Evolutionary conservation across 169 alveolate species (phyloP), one percentile per base, ranked within the genome.

Genomic region (Plasmodium sp.): DNA sequence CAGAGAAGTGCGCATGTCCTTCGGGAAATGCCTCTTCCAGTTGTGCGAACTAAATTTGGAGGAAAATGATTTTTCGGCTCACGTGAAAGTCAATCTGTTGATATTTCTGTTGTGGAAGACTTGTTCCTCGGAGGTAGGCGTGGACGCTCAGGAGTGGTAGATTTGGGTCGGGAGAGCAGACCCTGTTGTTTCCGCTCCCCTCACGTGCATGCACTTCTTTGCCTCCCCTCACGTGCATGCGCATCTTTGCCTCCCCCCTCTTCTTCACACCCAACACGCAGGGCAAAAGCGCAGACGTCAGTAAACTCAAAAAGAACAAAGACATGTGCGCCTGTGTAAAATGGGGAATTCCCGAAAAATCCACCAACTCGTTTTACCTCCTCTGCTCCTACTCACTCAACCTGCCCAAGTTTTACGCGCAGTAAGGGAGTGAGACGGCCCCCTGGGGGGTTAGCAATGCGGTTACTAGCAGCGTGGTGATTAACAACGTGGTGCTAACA

Each of bases 351-450:
- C 43, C 92, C 27, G 92, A 91, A 16, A 91, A 75, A 58, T 62
- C 81, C 27, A 91, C 92, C 10, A 62, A 81, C 39, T 80, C 92
- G 16, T 81, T 91, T 81, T 91, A 73, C n/a, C 22, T 81, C 18
- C 75, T 91, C 27, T 81, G 95, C 31, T 91, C 95, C 54, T 91
- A 91, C 84, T 27, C 95, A 16, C 77, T 91, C 45, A 91, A 71
- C 31, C 92, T 91, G 7, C 80, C 95, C n/a, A 91, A 91, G 56
- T 91, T 91, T 91, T 91, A 81, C 27, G 92, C 82, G 33, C 82
- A 81, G 94, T 88, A 80, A 80, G 51, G 18, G 36, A 3, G 71
- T 16, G 67, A 75, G 41, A 74, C 51, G 36, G 3, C 80, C 9
- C 33, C 12, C 74, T 39, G 33, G 6, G 12, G 18, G 22, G 6